These are phyloP conservation scores for Pseudogymnoascus sp. DNA, from an alignment of 2,329 filamentous ascomycete species.

Conservation along the genomic window DNA sequence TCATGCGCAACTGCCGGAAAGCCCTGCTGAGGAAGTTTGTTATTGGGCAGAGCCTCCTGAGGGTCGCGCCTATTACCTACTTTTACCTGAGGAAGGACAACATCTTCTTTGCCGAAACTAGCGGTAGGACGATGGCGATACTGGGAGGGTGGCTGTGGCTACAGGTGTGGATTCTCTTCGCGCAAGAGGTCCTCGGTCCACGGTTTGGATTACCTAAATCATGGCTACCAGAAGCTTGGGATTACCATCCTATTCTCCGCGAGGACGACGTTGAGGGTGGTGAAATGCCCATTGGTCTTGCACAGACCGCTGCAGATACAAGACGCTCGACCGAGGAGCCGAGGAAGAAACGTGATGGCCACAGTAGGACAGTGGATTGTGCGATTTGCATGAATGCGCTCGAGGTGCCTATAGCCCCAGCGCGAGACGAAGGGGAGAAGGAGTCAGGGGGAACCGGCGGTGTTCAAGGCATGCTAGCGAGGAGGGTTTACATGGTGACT, in stretches of 20 bases:
- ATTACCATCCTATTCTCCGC: constrained; percentile 86
- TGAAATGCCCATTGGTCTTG: constrained; percentile 70
- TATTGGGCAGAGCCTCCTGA: constrained; percentile 70
- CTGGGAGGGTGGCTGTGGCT: constrained; percentile 78
- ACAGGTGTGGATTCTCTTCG: constrained; percentile 70
- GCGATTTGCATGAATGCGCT: constrained; percentile 90
- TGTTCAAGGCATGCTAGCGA: constrained; percentile 63
- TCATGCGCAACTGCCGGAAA: constrained; percentile 82
- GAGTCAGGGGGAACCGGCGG: constrained; percentile 38
- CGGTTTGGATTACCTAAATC: constrained; percentile 73
- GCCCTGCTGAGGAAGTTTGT: constrained; percentile 91
- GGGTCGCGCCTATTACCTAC: constrained; percentile 75
- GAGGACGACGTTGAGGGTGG: constrained; percentile 77
- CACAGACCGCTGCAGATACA: constrained; percentile 30
- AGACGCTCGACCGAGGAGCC: constrained; percentile 24
- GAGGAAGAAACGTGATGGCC: constrained; percentile 38
- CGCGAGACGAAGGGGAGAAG: constrained; percentile 43
- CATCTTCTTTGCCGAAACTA: constrained; percentile 68
- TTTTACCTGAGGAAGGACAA: constrained; percentile 76
- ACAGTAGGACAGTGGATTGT: constrained; percentile 65
- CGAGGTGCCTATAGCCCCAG: constrained; percentile 73
- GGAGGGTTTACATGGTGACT: constrained; percentile 91
- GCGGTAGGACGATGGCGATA: constrained; percentile 55
- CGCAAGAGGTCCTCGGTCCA: constrained; percentile 79
- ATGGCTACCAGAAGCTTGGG: constrained; percentile 71